Conservation (phyloP, 202 grass and related monocot species). For the Zoysia matrella region DNA sequence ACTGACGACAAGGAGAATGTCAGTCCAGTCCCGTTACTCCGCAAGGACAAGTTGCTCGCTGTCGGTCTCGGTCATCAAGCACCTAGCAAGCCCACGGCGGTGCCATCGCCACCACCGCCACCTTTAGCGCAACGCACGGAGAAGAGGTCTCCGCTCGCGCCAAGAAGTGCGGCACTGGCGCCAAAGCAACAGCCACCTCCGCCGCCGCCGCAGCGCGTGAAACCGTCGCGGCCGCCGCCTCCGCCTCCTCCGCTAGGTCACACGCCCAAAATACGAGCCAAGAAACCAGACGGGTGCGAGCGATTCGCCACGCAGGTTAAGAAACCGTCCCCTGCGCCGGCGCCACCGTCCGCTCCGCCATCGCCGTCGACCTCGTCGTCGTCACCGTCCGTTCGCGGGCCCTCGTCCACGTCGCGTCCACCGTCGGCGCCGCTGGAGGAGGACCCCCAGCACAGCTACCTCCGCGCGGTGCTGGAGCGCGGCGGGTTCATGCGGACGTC, state of each 20-base stretch:
- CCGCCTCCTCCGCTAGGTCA: conserved; percentile 29
- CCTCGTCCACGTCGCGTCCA: background rate
- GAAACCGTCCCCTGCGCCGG: conserved; percentile 9
- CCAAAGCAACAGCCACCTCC: background rate
- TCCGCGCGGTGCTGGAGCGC: conserved; percentile 57
- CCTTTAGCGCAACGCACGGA: background rate
- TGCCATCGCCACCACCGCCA: no score
- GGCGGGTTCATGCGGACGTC: conserved; percentile 41
- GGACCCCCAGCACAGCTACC: conserved; percentile 70
- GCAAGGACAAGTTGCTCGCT: conserved; percentile 16
- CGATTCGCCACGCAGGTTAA: conserved; percentile 84
- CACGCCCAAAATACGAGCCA: conserved; percentile 20
- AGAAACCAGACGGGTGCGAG: conserved; percentile 59
- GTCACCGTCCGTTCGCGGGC: background rate
- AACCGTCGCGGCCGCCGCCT: conserved; percentile 28
- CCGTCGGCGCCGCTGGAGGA: conserved; percentile 33
- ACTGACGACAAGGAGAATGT: conserved; percentile 48
- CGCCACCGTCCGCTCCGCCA: background rate
- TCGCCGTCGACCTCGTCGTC: background rate
- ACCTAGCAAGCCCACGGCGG: background rate
- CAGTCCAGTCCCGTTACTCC: background rate
- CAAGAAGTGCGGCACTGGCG: background rate
- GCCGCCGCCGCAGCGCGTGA: conserved; percentile 7
- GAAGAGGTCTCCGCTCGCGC: background rate
- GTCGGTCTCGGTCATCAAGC: background rate